These are phyloP conservation scores for Pseudevernia furfuracea DNA, from an alignment of 495 filamentous ascomycete species.

Conservation along the genomic window DNA sequence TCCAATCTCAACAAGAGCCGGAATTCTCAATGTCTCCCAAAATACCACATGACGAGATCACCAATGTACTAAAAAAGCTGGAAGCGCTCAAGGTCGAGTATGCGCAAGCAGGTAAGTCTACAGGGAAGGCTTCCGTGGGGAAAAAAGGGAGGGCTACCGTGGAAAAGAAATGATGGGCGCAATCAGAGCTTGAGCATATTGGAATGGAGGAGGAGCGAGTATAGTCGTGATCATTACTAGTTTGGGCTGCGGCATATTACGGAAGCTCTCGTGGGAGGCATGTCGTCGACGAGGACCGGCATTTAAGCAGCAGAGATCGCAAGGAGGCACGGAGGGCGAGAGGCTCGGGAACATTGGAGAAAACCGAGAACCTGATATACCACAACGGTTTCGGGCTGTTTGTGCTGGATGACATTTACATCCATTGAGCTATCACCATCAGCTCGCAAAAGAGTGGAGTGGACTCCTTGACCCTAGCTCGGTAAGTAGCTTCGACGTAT, in stretches of 20 bases:
- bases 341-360: too few relatives aligned
- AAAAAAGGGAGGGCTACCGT: background rate
- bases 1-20: background rate
- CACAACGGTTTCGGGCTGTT: background rate
- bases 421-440: background rate
- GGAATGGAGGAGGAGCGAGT: background rate
- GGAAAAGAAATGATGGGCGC: background rate
- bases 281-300: background rate
- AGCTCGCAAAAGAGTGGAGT: background rate
- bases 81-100: background rate
- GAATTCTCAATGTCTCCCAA: background rate
- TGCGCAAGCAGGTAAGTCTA: background rate
- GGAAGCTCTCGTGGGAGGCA: background rate
- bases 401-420: background rate
- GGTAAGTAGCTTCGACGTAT: background rate
- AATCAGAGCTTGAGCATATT: background rate
- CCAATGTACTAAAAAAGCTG: background rate
- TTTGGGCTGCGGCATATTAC: background rate
- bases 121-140: background rate
- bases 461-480: background rate
- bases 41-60: background rate
- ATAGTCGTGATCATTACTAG: background rate
- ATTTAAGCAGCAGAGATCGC: background rate
- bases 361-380: background rate
- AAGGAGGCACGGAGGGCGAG: background rate